Conservation (phyloP, 371 early-diverging fungal genomes). For the Mucor saturninus region DNA sequence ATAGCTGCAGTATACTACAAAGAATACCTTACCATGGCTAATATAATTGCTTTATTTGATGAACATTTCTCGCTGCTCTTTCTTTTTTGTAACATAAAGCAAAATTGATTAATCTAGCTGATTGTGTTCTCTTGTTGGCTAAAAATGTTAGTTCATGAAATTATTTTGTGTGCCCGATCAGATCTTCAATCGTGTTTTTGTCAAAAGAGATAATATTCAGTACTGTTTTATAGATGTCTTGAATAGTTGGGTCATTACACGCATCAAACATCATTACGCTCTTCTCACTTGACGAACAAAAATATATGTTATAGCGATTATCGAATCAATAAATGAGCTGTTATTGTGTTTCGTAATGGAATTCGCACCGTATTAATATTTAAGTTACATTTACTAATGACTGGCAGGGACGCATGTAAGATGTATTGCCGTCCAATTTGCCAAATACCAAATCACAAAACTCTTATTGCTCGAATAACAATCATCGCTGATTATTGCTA, state of each 20-base stretch:
- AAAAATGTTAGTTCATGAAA: constrained; percentile 17
- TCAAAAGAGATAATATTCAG: constrained; percentile 12
- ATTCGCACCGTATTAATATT: no score
- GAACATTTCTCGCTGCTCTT: constrained; percentile 12
- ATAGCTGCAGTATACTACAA: constrained; percentile 12
- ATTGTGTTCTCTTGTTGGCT: constrained; percentile 13
- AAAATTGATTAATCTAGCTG: constrained; percentile 17
- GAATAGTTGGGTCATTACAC: constrained; percentile 7
- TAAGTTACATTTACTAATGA: no score
- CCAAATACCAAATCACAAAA: no score
- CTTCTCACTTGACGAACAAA: no score
- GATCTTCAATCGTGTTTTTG: constrained; percentile 1
- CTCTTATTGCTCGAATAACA: no score
- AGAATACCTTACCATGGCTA: constrained; percentile 13
- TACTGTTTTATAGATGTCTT: constrained; percentile 13
- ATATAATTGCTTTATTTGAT: constrained; percentile 21
- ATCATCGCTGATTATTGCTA: no score
- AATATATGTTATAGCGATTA: no score
- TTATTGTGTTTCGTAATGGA: no score
- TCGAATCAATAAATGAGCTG: no score
- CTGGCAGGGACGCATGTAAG: no score
- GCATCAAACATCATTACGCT: background rate
- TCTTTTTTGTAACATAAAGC: constrained; percentile 15
- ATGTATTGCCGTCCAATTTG: no score
- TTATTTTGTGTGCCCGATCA: background rate